Base-by-base conservation (phyloP, 202 grass and related monocot species). In the Hordeum pubiflorum region DNA sequence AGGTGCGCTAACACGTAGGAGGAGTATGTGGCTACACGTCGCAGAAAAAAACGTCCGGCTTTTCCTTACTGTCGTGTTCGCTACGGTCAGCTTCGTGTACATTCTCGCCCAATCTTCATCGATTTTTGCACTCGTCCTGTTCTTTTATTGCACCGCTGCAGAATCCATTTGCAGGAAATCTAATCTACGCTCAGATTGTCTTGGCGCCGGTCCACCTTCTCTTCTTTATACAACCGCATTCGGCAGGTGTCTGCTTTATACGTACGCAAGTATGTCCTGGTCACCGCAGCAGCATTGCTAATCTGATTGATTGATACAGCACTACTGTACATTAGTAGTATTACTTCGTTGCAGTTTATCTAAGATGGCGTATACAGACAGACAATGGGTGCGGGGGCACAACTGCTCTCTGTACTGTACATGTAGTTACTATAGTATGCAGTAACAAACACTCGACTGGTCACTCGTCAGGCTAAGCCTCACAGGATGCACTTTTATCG, bases 1-100 rank as follows among this genome's bases (percentile, higher is more conserved):
- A 44, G 14, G 23, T 31, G 61, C 14, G 29, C 38, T 1, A 56
- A 77, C 84, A 86, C 78, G 71, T 76, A 81, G 50, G 20, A 62
- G 74, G 54, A 40, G 23, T n/a, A 43, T n/a, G 62, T 70, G 72
- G 54, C 43, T 52, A 29, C 27, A 29, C 27, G 27, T 29, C 2
- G 27, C 27, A 29, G 27, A 29, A 29, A 29, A 29, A 29, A 29
- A 29, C 20, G n/a, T 7, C 52, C 57, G 24, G 27, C 27, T 29
- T 13, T 17, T 63, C 58, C 9, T 17, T 57, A 6, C 29, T n/a
- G 9, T 41, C 12, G 73, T 33, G 1, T 20, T 40, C 71, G 54
- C 11, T 66, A 12, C 31, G 29, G 8, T 11, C 40, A 63, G 56
- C 40, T 27, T 55, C 15, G 62, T 65, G 11, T 43, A 43, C 40